Conservation (phyloP, 2,329 filamentous ascomycete species). For the Colletotrichum tropicale region DNA sequence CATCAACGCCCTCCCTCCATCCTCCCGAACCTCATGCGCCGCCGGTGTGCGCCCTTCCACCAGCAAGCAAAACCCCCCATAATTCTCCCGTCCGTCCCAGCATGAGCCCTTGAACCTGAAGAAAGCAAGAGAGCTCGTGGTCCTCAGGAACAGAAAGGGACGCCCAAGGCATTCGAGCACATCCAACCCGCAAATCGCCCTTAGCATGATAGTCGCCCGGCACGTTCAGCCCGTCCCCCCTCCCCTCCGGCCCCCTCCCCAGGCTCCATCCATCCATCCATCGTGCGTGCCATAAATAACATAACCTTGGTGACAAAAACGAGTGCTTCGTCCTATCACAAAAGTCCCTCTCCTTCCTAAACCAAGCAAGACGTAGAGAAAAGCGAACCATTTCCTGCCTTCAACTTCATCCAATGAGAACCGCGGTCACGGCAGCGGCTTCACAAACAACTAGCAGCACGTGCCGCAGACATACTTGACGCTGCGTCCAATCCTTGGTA, state of each 20-base stretch:
- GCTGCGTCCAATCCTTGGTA: background rate
- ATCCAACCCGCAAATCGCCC: background rate
- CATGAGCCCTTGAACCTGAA: background rate
- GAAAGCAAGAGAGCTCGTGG: background rate
- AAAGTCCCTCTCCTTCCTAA: background rate
- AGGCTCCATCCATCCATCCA: background rate
- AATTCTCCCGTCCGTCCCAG: background rate
- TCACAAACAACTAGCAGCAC: background rate
- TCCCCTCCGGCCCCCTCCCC: background rate
- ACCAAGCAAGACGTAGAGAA: background rate
- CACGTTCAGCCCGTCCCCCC: conserved; percentile 14
- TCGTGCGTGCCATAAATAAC: background rate
- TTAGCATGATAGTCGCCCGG: background rate
- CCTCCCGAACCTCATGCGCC: conserved; percentile 14
- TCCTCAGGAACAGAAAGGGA: background rate
- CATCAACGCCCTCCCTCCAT: background rate
- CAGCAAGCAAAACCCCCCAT: background rate
- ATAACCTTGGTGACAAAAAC: background rate
- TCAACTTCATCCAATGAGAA: background rate
- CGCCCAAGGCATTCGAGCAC: background rate
- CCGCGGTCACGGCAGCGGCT: background rate
- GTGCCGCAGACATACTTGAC: conserved; percentile 4
- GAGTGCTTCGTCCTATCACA: background rate
- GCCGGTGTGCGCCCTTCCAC: background rate
- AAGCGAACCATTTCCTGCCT: background rate